Evolutionary conservation across 768 basidiomycete species (phyloP).

Genomic region (Kwoniella dejecticola): DNA sequence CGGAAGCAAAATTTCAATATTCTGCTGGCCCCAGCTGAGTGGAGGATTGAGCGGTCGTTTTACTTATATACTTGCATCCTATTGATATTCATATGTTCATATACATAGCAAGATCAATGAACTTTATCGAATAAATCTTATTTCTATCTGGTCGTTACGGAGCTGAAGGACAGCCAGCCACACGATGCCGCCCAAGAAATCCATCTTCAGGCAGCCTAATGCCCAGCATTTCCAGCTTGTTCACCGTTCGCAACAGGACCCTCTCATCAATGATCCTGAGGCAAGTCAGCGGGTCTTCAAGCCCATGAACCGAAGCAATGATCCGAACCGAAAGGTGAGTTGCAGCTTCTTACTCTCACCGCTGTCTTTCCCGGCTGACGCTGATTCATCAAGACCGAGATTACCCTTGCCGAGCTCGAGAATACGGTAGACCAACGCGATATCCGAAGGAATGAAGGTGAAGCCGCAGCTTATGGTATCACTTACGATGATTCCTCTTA

Average conservation of each 20-base stretch:
- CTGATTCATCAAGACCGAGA: conserved; percentile 58
- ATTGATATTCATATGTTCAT: too few species aligned
- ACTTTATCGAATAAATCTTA: too few species aligned
- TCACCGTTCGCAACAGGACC: conserved; percentile 92
- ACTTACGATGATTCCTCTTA: conserved; percentile 95
- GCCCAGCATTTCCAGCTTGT: conserved; percentile 95
- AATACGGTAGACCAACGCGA: conserved; percentile 58
- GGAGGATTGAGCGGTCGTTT: neutral
- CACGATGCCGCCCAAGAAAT: conserved; percentile 56
- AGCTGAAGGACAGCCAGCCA: too few species aligned
- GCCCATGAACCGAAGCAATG: conserved; percentile 71
- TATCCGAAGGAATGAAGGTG: conserved; percentile 67
- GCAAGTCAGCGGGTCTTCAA: conserved; percentile 88
- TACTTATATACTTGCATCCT: too few species aligned
- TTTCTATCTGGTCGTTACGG: too few species aligned
- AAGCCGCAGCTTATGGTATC: conserved; percentile 85
- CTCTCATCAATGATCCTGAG: conserved; percentile 89
- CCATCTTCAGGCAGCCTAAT: conserved; percentile 85
- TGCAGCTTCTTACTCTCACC: neutral
- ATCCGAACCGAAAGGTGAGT: conserved; percentile 62
- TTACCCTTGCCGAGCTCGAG: conserved; percentile 80
- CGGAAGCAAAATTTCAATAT: conserved; percentile 38
- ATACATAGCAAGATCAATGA: too few species aligned
- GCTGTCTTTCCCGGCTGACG: neutral
- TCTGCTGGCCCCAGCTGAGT: neutral